Conservation (phyloP, 805 yeast species). For the Hermanozyma aechmeae region DNA sequence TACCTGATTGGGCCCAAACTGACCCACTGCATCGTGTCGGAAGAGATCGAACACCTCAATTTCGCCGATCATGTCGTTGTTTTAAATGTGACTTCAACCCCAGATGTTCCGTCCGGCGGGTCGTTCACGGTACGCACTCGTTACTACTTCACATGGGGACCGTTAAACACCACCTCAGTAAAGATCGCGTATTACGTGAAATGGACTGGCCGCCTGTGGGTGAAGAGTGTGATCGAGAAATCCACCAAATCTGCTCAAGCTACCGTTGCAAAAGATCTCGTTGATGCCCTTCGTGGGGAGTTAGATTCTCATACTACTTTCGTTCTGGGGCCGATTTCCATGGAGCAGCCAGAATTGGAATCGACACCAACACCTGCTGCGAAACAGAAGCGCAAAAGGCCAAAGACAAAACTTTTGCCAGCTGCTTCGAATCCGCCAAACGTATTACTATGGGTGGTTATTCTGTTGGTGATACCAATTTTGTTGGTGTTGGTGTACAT, state of each 20-base stretch:
- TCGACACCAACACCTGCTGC: too few species aligned
- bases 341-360: too few species aligned
- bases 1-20: slow-evolving; percentile 73
- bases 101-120: slow-evolving; percentile 37
- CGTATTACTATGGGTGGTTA: too few species aligned
- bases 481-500: too few species aligned
- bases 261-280: slow-evolving; percentile 44
- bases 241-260: slow-evolving; percentile 69
- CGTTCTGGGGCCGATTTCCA: not conserved
- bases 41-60: slow-evolving; percentile 45
- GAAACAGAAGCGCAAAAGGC: too few species aligned
- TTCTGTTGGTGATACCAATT: too few species aligned
- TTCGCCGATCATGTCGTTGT: slow-evolving; percentile 38
- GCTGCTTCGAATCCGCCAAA: too few species aligned
- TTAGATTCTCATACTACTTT: not conserved
- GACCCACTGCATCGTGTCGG: slow-evolving; percentile 57
- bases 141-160: not conserved
- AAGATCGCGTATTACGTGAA: not conserved
- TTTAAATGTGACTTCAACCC: slow-evolving; percentile 54
- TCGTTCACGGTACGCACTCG: not conserved
- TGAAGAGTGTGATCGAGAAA: slow-evolving; percentile 16
- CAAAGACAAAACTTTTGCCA: too few species aligned
- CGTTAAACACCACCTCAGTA: not conserved
- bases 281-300: slow-evolving; percentile 36
- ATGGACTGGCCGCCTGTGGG: not conserved